Evolutionary conservation across 23 red algal genomes (phyloP), one percentile per base, ranked within the genome.

Genomic region (Agarophyton chilense): DNA sequence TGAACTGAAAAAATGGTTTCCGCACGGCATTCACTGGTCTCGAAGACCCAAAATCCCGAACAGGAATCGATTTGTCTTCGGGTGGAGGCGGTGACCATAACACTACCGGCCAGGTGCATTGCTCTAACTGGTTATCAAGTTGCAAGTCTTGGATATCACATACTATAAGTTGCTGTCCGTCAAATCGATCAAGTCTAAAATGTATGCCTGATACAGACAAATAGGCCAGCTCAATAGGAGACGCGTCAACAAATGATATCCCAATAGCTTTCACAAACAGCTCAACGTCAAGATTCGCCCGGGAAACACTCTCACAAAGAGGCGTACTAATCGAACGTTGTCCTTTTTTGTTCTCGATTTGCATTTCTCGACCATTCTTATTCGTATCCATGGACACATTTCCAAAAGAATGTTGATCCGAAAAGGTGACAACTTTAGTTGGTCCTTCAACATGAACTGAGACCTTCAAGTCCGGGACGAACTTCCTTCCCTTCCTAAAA

Each of bases 381-480:
- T 1, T 87, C 18, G 51, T 57, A 5, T 9, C 17, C n/a, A n/a
- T n/a, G n/a, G n/a, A n/a, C 47, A 25, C 33, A 74, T 16, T 12
- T 11, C 60, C 22, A 2, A 31, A 61, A 2, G 22, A 2, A 32
- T 14, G 10, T 49, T 74, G 68, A 83, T 96, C 94, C 38, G 57
- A 35, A 76, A 96, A 92, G 2, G 94, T 96, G 5, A 96, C 94
- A 49, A 96, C 94, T 62, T 96, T 96, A 5, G 94, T 96, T 11
- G 94, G 89, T 2, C 89, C 94, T 31, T 89, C 84, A 24, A 96
- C 94, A 72, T 67, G 71, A 16, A 94, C 92, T 1, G 84, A 94
- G 8, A 94, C 74, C 26, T 19, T 78, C 21, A 94, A 45, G 31
- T 81, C 79, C 18, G 72, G 91, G 56, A 86, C 66, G 42, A 87